Evolutionary conservation across 371 early-diverging fungal genomes (phyloP), one percentile per base, ranked within the genome.

Genomic region (Actinomortierella ambigua): DNA sequence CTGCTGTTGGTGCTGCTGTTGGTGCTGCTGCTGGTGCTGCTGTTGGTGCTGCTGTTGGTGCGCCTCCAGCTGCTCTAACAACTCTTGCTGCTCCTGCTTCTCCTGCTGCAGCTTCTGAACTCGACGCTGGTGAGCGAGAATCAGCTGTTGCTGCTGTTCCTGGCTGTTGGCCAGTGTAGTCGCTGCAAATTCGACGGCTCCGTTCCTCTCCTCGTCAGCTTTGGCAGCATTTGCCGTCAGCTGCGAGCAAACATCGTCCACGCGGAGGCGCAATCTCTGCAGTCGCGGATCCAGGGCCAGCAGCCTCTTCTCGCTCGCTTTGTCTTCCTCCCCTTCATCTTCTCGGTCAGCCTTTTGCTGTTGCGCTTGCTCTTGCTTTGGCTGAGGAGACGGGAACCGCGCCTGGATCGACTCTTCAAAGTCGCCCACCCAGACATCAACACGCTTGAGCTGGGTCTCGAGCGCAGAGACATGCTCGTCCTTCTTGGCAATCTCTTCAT

Each of bases 401-500:
- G 41, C 8, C 27, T 56, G 49, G 47, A 69, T 15, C 0, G 67
- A 58, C 26, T 46, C 46, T 28, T 59, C 39, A 56, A 73, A 66
- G 22, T 73, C 67, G 2, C 66, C 60, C 1, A 57, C 50, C 73
- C 73, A 73, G 20, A 44, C 53, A 17, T 53, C 53, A 54, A 73
- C 56, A 41, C 66, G 40, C 15, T 67, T 56, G 18, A 73, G 53
- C 29, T 73, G 67, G 17, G 63, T 59, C 47, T 73, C 67, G 29
- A 73, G 63, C 0, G 59, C 50, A 1, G 26, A 49, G 41, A 73
- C 44, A 13, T 59, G 62, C 54, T 73, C 73, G 23, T 66, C 73
- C 53, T 66, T 73, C 57, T 73, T 73, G 44, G 23, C 52, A 53
- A 66, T 66, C 23, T 73, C 73, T 18, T 73, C 73, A 34, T 66